phyloP scores from a whole-genome alignment of 1,284 basidiomycete species.

The Lentinus polychrous region DNA sequence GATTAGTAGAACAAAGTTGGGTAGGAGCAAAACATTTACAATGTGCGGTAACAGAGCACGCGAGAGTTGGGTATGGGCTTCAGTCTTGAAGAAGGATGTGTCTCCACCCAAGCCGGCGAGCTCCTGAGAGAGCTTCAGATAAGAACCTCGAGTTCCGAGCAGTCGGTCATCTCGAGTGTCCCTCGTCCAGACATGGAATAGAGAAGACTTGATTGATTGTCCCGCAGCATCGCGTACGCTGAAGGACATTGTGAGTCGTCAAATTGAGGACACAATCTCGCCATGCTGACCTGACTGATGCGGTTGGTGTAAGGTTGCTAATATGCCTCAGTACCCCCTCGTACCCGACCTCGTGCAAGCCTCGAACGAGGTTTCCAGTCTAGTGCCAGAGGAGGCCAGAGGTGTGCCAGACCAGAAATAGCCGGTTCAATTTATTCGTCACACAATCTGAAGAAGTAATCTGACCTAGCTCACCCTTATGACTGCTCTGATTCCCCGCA shows the following conservation, averaged over 20 bases:
- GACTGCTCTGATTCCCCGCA: constrained; percentile 58
- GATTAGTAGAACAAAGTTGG: constrained; percentile 4
- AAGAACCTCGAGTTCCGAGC: constrained; percentile 55
- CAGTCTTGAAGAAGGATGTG: constrained; percentile 67
- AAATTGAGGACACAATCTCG: constrained; percentile 3
- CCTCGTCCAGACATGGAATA: constrained; percentile 72
- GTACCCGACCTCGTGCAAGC: constrained; percentile 75
- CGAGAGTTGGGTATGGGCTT: constrained; percentile 62
- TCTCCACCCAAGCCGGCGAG: constrained; percentile 75
- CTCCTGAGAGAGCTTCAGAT: constrained; percentile 64
- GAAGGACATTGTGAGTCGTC: constrained; percentile 3
- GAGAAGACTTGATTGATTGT: constrained; percentile 74
- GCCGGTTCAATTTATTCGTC: constrained; percentile 20
- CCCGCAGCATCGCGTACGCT: constrained; percentile 84
- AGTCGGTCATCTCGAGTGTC: constrained; percentile 81
- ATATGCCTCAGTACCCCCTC: constrained; percentile 77
- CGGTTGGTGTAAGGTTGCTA: constrained; percentile 60
- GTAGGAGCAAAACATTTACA: constrained; percentile 34
- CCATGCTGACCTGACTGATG: constrained; percentile 66
- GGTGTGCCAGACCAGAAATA: constrained; percentile 8
- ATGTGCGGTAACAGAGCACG: constrained; percentile 49
- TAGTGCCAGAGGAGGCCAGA: constrained; percentile 24
- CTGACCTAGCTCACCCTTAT: constrained; percentile 54
- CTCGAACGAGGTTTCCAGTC: constrained; percentile 37
- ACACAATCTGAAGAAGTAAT: constrained; percentile 16